Conservation (phyloP, 345 rosid genomes). For the Gynandropsis gynandra region DNA sequence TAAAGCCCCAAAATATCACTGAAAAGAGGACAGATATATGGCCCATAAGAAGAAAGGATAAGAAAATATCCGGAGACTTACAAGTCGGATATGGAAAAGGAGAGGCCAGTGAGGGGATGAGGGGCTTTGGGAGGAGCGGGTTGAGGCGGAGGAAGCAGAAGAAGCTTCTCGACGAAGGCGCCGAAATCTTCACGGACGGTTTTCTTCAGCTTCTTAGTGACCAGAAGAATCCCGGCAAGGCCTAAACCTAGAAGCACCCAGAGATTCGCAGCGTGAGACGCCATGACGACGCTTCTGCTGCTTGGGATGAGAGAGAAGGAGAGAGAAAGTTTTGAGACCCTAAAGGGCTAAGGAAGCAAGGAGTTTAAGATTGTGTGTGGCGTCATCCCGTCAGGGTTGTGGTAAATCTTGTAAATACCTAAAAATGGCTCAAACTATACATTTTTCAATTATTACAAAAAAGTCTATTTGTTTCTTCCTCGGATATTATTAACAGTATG, state of each 20-base stretch:
- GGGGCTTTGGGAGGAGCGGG: conserved; percentile 98
- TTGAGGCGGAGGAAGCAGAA: conserved; percentile 88
- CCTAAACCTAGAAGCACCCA: conserved; percentile 88
- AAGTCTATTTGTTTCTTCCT: no score
- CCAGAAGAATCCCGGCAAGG: conserved; percentile 61
- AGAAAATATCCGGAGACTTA: conserved; percentile 19
- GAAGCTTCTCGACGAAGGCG: conserved; percentile 70
- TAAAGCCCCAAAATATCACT: conserved; percentile 2
- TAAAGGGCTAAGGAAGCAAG: neutral
- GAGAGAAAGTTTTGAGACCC: conserved; percentile 18
- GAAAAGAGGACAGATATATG: neutral
- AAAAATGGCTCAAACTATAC: neutral
- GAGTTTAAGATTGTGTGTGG: conserved; percentile 13
- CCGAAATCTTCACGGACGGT: conserved; percentile 73
- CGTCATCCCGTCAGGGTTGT: neutral
- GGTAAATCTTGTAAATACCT: neutral
- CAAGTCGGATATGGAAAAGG: conserved; percentile 85
- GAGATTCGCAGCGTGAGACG: conserved; percentile 60
- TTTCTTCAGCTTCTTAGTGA: conserved; percentile 61
- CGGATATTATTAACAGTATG: no score
- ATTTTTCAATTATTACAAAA: no score
- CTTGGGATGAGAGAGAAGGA: conserved; percentile 21
- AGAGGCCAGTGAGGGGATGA: conserved; percentile 82
- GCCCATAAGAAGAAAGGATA: conserved; percentile 11
- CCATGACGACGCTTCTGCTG: conserved; percentile 14